phyloP scores from a whole-genome alignment of 768 basidiomycete species.

The Harrya chromipes region DNA sequence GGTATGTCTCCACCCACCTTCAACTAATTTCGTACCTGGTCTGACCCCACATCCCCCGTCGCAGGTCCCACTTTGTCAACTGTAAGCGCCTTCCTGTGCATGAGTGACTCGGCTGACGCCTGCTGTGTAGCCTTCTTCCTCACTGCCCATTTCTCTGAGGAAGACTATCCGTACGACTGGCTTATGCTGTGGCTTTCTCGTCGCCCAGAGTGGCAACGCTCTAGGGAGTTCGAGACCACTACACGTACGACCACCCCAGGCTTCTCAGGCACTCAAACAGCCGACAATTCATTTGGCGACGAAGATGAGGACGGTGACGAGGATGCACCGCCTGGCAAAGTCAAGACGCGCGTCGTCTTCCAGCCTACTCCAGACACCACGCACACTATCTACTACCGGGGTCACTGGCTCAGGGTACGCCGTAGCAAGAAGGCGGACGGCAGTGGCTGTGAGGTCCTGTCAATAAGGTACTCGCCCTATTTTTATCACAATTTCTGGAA shows the following conservation, averaged over 20 bases:
- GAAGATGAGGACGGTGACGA: slow-evolving; percentile 47
- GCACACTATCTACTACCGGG: slow-evolving; percentile 83
- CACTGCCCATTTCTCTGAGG: slow-evolving; percentile 86
- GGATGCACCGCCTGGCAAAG: slow-evolving; percentile 50
- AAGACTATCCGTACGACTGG: slow-evolving; percentile 90
- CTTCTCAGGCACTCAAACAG: slow-evolving; percentile 42
- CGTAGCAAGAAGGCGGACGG: slow-evolving; percentile 66
- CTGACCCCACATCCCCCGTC: slow-evolving; percentile 4
- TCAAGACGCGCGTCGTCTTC: slow-evolving; percentile 80
- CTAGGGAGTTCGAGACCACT: slow-evolving; percentile 86
- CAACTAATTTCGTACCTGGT: slow-evolving; percentile 3
- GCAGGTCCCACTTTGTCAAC: slow-evolving; percentile 82
- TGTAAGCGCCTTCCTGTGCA: slow-evolving; percentile 47
- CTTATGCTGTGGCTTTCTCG: slow-evolving; percentile 88
- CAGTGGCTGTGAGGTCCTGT: slow-evolving; percentile 69
- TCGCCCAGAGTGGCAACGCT: slow-evolving; percentile 84
- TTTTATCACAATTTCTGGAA: slow-evolving; percentile 9
- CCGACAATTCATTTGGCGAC: slow-evolving; percentile 55
- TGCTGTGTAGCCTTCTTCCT: slow-evolving; percentile 68
- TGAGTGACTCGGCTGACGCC: slow-evolving; percentile 9
- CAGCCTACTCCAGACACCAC: slow-evolving; percentile 87
- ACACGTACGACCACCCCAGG: slow-evolving; percentile 68
- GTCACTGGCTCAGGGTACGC: slow-evolving; percentile 79
- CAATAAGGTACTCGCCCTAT: slow-evolving; percentile 55
- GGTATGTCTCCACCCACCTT: slow-evolving; percentile 43